phyloP scores from a whole-genome alignment of 2,329 filamentous ascomycete genomes.

The Colletotrichum paranaense region DNA sequence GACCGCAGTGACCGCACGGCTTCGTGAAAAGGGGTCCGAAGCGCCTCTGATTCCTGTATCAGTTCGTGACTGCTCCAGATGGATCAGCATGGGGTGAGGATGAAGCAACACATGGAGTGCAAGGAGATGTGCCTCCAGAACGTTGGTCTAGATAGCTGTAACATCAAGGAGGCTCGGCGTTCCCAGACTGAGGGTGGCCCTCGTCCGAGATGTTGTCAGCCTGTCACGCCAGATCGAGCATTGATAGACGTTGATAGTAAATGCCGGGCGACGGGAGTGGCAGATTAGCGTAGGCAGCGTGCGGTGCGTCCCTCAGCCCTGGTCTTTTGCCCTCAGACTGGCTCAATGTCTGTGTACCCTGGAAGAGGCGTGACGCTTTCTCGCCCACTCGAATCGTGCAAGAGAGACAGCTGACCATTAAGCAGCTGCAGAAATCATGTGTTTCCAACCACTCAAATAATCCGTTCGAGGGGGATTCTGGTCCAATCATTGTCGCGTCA shows the following conservation, averaged over 20 bases:
- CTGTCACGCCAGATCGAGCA: background rate
- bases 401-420: constrained; percentile 31
- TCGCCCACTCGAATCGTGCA: constrained; percentile 20
- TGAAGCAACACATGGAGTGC: constrained; percentile 23
- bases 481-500: constrained; percentile 30
- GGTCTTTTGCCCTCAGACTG: constrained; percentile 25
- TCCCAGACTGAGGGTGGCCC: constrained; percentile 5
- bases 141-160: background rate
- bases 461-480: constrained; percentile 26
- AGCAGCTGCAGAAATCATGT: constrained; percentile 25
- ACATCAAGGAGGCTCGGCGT: constrained; percentile 26
- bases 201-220: constrained; percentile 6
- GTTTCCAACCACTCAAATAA: constrained; percentile 35
- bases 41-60: background rate
- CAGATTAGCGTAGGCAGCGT: background rate
- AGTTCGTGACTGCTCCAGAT: background rate
- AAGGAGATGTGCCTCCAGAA: background rate
- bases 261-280: constrained; percentile 8
- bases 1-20: constrained; percentile 14
- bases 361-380: constrained; percentile 16
- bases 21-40: constrained; percentile 1
- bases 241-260: background rate
- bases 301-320: background rate
- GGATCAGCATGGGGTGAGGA: constrained; percentile 13
- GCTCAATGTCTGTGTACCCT: constrained; percentile 17